Evolutionary conservation across 2,329 filamentous ascomycete species (phyloP).

Genomic region (Biscogniauxia sp.): DNA sequence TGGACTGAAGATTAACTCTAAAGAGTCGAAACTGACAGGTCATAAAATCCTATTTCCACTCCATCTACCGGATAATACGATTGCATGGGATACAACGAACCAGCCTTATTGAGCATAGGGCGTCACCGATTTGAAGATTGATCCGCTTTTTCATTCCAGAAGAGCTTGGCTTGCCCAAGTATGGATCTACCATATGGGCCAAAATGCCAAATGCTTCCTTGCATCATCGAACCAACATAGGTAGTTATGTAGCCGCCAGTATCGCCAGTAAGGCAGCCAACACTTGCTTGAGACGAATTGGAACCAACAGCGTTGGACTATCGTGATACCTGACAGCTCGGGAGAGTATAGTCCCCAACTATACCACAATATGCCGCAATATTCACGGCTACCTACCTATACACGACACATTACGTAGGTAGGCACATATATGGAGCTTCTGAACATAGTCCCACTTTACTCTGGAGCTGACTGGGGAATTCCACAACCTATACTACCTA

Average conservation of each 20-base stretch:
- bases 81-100: neutral
- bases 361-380: neutral
- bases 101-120: neutral
- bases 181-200: neutral
- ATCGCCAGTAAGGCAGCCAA: neutral
- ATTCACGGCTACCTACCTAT: neutral
- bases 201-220: neutral
- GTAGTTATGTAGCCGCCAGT: neutral
- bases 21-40: slow-evolving; percentile 8
- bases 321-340: neutral
- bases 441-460: too few relatives aligned
- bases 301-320: neutral
- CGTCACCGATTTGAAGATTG: neutral
- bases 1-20: slow-evolving; percentile 1
- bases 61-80: neutral
- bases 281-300: neutral
- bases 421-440: too few relatives aligned
- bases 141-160: neutral
- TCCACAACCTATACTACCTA: too few relatives aligned
- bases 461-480: too few relatives aligned
- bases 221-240: neutral
- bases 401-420: too few relatives aligned
- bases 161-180: neutral
- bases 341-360: neutral
- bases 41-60: slow-evolving; percentile 1